phyloP scores from a whole-genome alignment of 805 yeast genomes.

The Cyberlindnera misumaiensis region DNA sequence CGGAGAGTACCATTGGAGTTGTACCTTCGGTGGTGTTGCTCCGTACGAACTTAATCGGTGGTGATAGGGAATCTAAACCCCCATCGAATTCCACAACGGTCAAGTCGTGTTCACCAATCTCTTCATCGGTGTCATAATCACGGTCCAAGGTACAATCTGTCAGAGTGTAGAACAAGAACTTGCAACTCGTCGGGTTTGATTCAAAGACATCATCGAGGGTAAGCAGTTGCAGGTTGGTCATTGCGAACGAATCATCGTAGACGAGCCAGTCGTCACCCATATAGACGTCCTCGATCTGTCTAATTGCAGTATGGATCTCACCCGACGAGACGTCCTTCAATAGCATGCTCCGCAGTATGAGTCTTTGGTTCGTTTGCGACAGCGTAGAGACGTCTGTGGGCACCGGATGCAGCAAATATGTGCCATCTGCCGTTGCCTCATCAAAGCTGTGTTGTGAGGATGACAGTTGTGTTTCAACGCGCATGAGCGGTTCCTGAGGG shows the following conservation, averaged over 20 bases:
- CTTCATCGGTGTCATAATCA: constrained; percentile 6
- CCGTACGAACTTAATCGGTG: constrained; percentile 13
- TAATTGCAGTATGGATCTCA: constrained; percentile 18
- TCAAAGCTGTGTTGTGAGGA: constrained; percentile 7
- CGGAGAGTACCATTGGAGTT: constrained; percentile 16
- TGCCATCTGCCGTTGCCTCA: constrained; percentile 3
- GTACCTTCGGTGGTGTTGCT: constrained; percentile 16
- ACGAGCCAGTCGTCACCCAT: constrained; percentile 35
- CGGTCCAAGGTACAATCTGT: neutral
- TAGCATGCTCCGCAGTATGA: constrained; percentile 17
- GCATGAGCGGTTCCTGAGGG: constrained; percentile 2
- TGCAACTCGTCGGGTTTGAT: constrained; percentile 21
- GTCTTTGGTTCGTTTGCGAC: constrained; percentile 7
- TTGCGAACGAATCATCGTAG: constrained; percentile 31
- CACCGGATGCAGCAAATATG: constrained; percentile 10
- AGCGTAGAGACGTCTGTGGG: constrained; percentile 12
- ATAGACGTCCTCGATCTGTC: constrained; percentile 17
- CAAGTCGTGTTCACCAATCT: constrained; percentile 17
- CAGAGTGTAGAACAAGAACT: constrained; percentile 27
- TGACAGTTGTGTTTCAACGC: constrained; percentile 6
- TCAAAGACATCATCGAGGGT: constrained; percentile 29
- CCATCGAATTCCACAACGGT: constrained; percentile 22
- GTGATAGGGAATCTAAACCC: constrained; percentile 2
- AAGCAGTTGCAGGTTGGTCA: constrained; percentile 30
- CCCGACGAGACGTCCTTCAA: constrained; percentile 16